These are phyloP conservation scores for Nigrograna mackinnonii DNA, from an alignment of 2,329 filamentous ascomycete species.

Conservation along the genomic window DNA sequence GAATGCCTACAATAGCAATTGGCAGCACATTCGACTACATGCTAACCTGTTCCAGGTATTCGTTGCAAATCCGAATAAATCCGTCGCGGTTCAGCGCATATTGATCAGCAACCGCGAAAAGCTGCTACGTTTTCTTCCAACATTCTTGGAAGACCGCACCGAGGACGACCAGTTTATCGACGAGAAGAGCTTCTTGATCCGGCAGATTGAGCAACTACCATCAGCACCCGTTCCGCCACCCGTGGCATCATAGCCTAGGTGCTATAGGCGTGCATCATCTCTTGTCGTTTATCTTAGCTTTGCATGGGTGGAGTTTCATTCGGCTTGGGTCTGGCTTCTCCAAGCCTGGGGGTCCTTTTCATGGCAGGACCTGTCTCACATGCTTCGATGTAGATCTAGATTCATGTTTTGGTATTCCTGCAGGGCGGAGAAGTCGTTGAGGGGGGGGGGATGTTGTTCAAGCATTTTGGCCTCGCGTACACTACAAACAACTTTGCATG, in stretches of 20 bases:
- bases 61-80: conserved; percentile 98
- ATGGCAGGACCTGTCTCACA: too few relatives aligned
- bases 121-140: conserved; percentile 83
- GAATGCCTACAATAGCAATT: too few relatives aligned
- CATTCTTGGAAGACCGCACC: conserved; percentile 90
- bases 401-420: too few relatives aligned
- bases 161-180: conserved; percentile 99
- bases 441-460: too few relatives aligned
- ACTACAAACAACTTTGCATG: too few relatives aligned
- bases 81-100: conserved; percentile 92
- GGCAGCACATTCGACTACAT: too few relatives aligned
- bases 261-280: too few relatives aligned
- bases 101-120: conserved; percentile 95
- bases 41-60: conserved; percentile 67
- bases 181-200: conserved; percentile 95
- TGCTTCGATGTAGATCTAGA: too few relatives aligned
- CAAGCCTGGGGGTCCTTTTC: neutral
- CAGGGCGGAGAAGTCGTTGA: too few relatives aligned
- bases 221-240: conserved; percentile 31
- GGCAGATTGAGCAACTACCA: conserved; percentile 71
- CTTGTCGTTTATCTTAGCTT: neutral
- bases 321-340: conserved; percentile 2
- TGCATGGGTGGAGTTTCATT: neutral
- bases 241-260: conserved; percentile 19
- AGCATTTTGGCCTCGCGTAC: too few relatives aligned